Percentiles rank a stretch among this genome's conserved stretches.
phyloP scores from a whole-genome alignment of 805 yeast genomes.

The Starmerella kuoi region DNA sequence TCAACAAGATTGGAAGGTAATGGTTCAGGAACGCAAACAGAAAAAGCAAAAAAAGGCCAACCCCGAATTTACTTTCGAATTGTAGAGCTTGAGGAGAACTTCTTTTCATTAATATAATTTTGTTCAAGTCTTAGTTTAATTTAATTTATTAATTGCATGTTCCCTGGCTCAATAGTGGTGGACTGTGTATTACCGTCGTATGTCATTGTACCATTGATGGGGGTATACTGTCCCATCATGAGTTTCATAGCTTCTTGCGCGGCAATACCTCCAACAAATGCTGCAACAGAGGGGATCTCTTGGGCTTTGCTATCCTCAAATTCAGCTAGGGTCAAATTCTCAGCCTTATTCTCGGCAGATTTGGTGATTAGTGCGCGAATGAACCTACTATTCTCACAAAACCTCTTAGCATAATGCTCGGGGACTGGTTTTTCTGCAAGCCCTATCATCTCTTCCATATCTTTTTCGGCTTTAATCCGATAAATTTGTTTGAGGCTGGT shows the following conservation, averaged over 20 bases:
- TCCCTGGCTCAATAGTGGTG: not conserved
- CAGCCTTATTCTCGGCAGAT: not conserved
- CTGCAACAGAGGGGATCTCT: slow-evolving; percentile 46
- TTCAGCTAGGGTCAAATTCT: not conserved
- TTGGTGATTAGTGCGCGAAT: slow-evolving; percentile 5
- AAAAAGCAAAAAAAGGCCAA: slow-evolving; percentile 34
- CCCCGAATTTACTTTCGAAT: slow-evolving; percentile 13
- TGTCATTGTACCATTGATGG: slow-evolving; percentile 55
- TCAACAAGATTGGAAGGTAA: slow-evolving; percentile 77
- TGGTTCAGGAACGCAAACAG: slow-evolving; percentile 54
- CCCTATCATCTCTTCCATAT: slow-evolving; percentile 26
- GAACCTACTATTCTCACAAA: slow-evolving; percentile 46
- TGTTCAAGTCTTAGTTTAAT: not conserved
- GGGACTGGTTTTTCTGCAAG: slow-evolving; percentile 29
- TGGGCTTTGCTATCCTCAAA: not conserved
- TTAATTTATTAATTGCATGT: slow-evolving; percentile 12
- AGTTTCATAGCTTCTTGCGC: slow-evolving; percentile 74
- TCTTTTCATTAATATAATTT: not conserved
- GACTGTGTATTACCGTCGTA: slow-evolving; percentile 50
- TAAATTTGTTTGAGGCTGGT: slow-evolving; percentile 48
- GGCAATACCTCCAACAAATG: slow-evolving; percentile 73
- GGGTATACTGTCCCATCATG: slow-evolving; percentile 67
- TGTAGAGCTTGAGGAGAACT: not conserved
- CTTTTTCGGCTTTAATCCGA: slow-evolving; percentile 40
- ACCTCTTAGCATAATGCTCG: slow-evolving; percentile 33